Evolutionary conservation across 176 grass and related monocot genomes (phyloP), one percentile per base, ranked within the genome.

Genomic region (Triticum urartu): DNA sequence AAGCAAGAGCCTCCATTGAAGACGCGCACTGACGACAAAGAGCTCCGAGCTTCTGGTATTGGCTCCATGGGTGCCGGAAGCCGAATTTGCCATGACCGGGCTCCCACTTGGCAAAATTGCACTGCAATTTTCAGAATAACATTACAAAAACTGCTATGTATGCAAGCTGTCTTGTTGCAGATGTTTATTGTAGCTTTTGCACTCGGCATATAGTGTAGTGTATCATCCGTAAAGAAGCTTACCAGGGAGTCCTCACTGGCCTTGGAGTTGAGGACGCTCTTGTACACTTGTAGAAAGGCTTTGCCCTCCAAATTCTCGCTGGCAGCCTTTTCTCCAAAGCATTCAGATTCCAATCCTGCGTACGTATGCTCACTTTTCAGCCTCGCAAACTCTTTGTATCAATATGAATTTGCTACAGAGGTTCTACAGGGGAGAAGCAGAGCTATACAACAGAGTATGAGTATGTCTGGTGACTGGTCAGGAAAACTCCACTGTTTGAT

Each of bases 41-140:
- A 79, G 86, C 88, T 68, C 96, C 96, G 15, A 98, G 48, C 78
- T 88, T 95, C 28, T 91, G 93, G 84, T 98, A 98, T 5, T 94
- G 90, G 65, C 79, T 69, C 93, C 93, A 98, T 25, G 96, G 96
- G 81, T 95, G 88, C 8, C 88, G 89, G 84, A 94, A 95, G 15
- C 72, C 67, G 76, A 98, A 98, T 52, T 87, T 92, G 4, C 93
- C 93, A 58, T 98, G 96, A 2, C 88, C 68, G 5, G 96, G 96
- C 68, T 98, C 93, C 96, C 96, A 98, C 61, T 89, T 95, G 74
- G 96, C 93, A 64, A 98, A 92, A 72, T 89, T 95, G 42, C 72
- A 74, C 96, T 98, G 93, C 84, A 80, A 17, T 68, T 86, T 82
- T 6, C 12, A 15, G 14, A 70, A 84, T 25, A 54, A 48, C 74